These are phyloP conservation scores for Beverwykella pulmonaria DNA, from an alignment of 495 filamentous ascomycete genomes.

Conservation along the genomic window DNA sequence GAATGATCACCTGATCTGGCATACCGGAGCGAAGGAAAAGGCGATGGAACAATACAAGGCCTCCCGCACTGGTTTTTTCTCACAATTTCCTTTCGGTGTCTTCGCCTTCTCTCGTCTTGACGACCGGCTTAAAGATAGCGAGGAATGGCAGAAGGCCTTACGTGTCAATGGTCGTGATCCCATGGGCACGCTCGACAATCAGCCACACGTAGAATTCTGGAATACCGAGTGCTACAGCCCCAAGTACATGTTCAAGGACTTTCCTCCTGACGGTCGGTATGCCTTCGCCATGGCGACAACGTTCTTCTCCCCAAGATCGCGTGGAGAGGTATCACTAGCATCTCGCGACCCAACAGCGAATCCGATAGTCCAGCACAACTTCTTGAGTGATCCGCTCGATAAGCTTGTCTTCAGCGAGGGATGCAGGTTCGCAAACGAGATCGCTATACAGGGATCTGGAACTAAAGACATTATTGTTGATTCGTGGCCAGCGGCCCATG, in stretches of 20 bases:
- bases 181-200: slow-evolving; percentile 12
- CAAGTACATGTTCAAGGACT: slow-evolving; percentile 11
- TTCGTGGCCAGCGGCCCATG: slow-evolving; percentile 54
- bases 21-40: slow-evolving; percentile 38
- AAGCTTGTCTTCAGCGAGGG: slow-evolving; percentile 37
- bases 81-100: slow-evolving; percentile 43
- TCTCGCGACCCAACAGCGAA: slow-evolving; percentile 58
- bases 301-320: slow-evolving; percentile 45
- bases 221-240: slow-evolving; percentile 31
- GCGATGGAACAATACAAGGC: slow-evolving; percentile 49
- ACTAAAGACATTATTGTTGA: slow-evolving; percentile 61
- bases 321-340: slow-evolving; percentile 59
- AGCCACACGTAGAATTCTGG: slow-evolving; percentile 27
- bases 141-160: slow-evolving; percentile 52
- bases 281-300: slow-evolving; percentile 43
- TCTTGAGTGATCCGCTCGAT: slow-evolving; percentile 47
- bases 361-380: slow-evolving; percentile 61
- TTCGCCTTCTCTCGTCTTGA: slow-evolving; percentile 55
- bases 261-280: slow-evolving; percentile 28
- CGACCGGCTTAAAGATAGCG: slow-evolving; percentile 9
- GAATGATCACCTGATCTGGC: slow-evolving; percentile 32
- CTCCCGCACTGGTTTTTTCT: slow-evolving; percentile 41
- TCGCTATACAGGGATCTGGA: slow-evolving; percentile 55
- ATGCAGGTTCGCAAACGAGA: slow-evolving; percentile 51
- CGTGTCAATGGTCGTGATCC: slow-evolving; percentile 20